Percentiles rank a stretch among this genome's conserved stretches.
Evolutionary conservation across 163 green algal species (phyloP).

Genomic region (Coccomyxa subellipsoidea): DNA sequence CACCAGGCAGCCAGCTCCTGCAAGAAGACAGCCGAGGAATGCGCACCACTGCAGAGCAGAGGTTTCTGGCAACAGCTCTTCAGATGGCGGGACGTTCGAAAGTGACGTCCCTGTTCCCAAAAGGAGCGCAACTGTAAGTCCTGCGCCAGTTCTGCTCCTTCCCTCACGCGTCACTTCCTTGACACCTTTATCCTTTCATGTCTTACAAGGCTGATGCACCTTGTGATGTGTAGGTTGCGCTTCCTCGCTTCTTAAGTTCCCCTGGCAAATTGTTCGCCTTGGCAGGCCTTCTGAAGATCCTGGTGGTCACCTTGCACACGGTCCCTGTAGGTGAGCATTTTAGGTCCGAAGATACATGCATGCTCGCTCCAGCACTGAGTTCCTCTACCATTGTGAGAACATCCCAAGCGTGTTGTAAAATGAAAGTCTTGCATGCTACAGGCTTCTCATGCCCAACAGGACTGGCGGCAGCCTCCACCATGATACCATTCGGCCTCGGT

Average conservation of each 20-base stretch:
- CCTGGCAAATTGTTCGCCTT: not conserved
- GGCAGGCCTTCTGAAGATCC: conserved; percentile 1
- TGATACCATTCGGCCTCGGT: not conserved
- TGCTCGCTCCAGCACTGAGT: no score
- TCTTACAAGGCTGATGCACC: not conserved
- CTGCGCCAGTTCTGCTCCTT: not conserved
- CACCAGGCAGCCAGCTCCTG: not conserved
- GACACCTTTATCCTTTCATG: not conserved
- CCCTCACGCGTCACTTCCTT: not conserved
- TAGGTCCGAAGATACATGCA: not conserved
- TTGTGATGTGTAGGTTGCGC: not conserved
- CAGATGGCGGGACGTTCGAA: not conserved
- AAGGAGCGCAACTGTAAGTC: not conserved
- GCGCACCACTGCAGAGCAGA: not conserved
- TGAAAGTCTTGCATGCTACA: not conserved
- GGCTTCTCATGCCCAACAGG: not conserved
- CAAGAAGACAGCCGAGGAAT: not conserved
- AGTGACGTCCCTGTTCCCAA: not conserved
- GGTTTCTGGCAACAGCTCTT: not conserved
- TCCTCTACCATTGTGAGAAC: no score
- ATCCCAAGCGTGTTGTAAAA: no score
- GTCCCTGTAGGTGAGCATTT: not conserved
- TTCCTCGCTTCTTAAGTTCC: not conserved
- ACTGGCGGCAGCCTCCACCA: not conserved
- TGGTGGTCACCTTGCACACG: not conserved